A percentile compares a stretch with the other conserved stretches of the same genome.
These are phyloP conservation scores for Lasiosphaeris hirsuta DNA, from an alignment of 495 filamentous ascomycete species.

Conservation along the genomic window DNA sequence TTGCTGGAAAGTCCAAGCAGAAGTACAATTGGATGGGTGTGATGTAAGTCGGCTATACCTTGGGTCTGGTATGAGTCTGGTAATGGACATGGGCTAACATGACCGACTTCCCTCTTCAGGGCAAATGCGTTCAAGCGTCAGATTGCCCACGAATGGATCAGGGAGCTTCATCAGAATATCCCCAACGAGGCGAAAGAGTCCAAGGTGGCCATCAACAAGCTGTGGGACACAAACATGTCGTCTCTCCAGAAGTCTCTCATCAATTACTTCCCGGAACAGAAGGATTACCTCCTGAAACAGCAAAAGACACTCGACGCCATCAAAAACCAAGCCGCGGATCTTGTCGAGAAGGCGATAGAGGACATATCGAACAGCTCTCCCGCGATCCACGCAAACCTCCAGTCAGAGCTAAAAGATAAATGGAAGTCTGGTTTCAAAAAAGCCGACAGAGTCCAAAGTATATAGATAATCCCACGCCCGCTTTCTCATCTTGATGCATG, in stretches of 20 bases:
- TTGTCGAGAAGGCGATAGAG: neutral
- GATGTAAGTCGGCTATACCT: conserved; percentile 5
- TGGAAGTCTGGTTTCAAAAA: conserved; percentile 11
- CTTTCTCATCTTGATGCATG: too few species aligned
- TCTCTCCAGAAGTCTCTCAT: neutral
- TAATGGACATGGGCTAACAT: neutral
- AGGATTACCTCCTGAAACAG: neutral
- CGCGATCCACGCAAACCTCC: neutral
- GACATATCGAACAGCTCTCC: neutral
- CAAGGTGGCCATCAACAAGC: neutral
- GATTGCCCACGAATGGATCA: conserved; percentile 6
- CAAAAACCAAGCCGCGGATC: conserved; percentile 2
- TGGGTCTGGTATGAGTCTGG: neutral
- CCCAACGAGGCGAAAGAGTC: neutral
- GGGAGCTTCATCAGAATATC: neutral
- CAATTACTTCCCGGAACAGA: conserved; percentile 1
- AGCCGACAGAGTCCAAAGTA: neutral
- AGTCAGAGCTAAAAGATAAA: neutral
- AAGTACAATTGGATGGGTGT: conserved; percentile 23
- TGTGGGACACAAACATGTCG: conserved; percentile 3
- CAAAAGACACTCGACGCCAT: neutral
- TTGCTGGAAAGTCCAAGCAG: neutral
- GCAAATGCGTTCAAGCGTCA: conserved; percentile 4
- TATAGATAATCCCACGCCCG: neutral
- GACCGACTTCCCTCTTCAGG: conserved; percentile 1